Evolutionary conservation across 2,329 filamentous ascomycete genomes (phyloP).

Genomic region (Lecanicillium sp.): DNA sequence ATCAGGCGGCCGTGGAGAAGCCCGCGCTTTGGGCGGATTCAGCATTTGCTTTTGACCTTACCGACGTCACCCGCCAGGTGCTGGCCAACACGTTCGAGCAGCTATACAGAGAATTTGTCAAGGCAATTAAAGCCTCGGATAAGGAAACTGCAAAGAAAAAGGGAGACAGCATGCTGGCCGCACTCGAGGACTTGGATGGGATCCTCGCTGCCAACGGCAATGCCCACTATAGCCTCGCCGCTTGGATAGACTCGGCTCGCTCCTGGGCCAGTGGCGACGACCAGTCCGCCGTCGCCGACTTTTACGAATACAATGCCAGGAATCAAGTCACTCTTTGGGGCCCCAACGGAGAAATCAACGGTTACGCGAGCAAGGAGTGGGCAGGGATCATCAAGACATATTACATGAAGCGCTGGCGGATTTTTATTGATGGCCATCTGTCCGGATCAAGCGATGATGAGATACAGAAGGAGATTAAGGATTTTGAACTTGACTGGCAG

Average conservation of each 20-base stretch:
- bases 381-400: slow-evolving; percentile 36
- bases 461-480: not conserved
- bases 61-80: slow-evolving; percentile 5
- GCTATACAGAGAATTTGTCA: not conserved
- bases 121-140: not conserved
- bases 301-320: slow-evolving; percentile 36
- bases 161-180: not conserved
- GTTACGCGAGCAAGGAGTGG: slow-evolving; percentile 44
- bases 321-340: slow-evolving; percentile 46
- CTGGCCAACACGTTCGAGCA: slow-evolving; percentile 1
- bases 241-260: slow-evolving; percentile 33
- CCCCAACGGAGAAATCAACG: slow-evolving; percentile 35
- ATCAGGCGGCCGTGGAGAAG: not conserved
- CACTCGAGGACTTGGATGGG: slow-evolving; percentile 2
- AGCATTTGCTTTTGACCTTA: slow-evolving; percentile 1
- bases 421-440: slow-evolving; percentile 28
- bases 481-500: slow-evolving; percentile 4
- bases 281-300: slow-evolving; percentile 16
- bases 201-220: slow-evolving; percentile 15
- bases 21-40: slow-evolving; percentile 1
- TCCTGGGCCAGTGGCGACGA: slow-evolving; percentile 19
- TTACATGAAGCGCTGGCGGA: slow-evolving; percentile 37
- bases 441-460: not conserved
- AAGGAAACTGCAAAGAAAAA: too few relatives aligned
- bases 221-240: slow-evolving; percentile 31